Conservation (phyloP, 768 basidiomycete species). For the Mycena venus region DNA sequence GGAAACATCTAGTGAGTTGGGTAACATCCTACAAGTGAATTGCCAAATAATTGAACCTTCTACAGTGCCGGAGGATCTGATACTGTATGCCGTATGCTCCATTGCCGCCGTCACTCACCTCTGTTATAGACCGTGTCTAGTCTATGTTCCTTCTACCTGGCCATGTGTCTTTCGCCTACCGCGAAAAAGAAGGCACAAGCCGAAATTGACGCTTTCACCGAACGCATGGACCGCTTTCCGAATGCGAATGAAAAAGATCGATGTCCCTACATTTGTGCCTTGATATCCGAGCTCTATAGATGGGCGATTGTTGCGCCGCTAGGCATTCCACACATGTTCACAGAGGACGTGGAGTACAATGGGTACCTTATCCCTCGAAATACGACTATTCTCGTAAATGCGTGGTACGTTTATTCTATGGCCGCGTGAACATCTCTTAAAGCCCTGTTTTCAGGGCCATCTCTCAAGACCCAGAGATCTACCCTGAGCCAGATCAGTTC, state of each 20-base stretch:
- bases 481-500: neutral
- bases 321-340: neutral
- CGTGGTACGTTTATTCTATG: neutral
- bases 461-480: constrained; percentile 3
- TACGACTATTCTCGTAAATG: neutral
- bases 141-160: constrained; percentile 3
- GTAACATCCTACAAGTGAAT: neutral
- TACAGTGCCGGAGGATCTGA: constrained; percentile 5
- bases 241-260: neutral
- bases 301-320: constrained; percentile 2
- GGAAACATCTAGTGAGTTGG: neutral
- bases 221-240: neutral
- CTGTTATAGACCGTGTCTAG: neutral
- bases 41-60: neutral
- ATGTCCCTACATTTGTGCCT: neutral
- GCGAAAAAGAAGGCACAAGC: neutral
- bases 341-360: neutral
- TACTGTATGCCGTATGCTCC: neutral
- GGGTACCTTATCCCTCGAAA: neutral
- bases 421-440: neutral
- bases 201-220: constrained; percentile 2
- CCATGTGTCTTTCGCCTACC: neutral
- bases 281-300: neutral
- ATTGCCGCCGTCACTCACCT: neutral
- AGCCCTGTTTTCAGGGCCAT: neutral